Evolutionary conservation across 768 basidiomycete genomes (phyloP), one percentile per base, ranked within the genome.

Genomic region (Imleria badia): DNA sequence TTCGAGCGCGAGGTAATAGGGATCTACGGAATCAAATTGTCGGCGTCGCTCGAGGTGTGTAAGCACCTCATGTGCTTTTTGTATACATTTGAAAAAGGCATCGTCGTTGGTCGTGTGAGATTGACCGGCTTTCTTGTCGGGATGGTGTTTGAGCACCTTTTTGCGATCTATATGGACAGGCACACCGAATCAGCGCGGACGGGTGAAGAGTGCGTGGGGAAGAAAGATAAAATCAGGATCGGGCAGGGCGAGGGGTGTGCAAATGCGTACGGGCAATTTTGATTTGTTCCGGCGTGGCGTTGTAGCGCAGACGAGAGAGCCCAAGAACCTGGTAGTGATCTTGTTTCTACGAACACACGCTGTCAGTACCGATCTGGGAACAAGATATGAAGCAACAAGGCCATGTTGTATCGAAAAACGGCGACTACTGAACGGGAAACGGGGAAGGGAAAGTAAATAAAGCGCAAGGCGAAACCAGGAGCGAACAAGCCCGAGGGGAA

Each of bases 11-110:
- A 86, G 70, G 68, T 85, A 87, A 52, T 79, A 70, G 34, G 89
- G 90, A 73, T 99, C 96, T 51, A 97, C 92, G 3, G 93, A 95
- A 74, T 99, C 97, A 75, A 96, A 99, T 71, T 98, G 94, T 44
- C 91, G 86, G 53, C 94, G 85, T 65, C 86, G 86, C 68, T 98
- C 94, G 20, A 84, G 67, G 73, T 96, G 81, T 42, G 86, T 87
- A 52, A 99, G 86, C 39, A 94, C 87, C 63, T 99, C 97, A 74
- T 89, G 83, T n/a, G 96, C 96, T 74, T 99, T 99, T 76, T 91
- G 87, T 62, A 99, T 98, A 72, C 97, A 99, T 75, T 99, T 99
- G 90, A 99, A 99, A 80, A 99, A 98, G 0, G 86, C 87, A 65
- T 99, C 96, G 72, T 98, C 95, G 76, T 98, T 96, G 54, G 91